Base-by-base conservation (phyloP, 352 stramenopile genomes). In the Pythium dissotocum region DNA sequence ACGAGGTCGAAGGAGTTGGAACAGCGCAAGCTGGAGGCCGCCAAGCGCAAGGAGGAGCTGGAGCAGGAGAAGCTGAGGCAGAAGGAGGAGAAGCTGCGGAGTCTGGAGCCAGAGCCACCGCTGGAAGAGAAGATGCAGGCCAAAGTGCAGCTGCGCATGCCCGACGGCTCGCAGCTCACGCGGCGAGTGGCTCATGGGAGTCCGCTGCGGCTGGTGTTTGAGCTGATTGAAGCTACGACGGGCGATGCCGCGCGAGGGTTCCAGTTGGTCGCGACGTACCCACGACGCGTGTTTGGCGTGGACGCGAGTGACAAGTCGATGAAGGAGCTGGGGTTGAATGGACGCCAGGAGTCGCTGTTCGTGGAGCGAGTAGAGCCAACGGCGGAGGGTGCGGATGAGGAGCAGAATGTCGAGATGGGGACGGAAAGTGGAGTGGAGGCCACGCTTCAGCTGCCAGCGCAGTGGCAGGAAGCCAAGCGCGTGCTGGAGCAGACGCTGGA, bases 341-440 rank as follows among this genome's bases (percentile, higher is more conserved):
- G 77, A 7, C 80, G 77, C 4, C 83, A 92, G 71, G 84, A 90
- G 69, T 63, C 71, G 56, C 68, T 94, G n/a, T 92, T 94, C 65
- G 79, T 92, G 30, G 86, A 81, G 61, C 49, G 42, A 7, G 35
- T 75, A 1, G 32, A 30, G 26, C n/a, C 55, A n/a, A 18, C 46
- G 8, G 54, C 24, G 2, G 35, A 14, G 30, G 9, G 9, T 32
- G 54, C 54, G 30, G 26, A 33, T 1, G 62, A 36, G 9, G 62
- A 36, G 9, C 28, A 36, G 6, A 48, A 66, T n/a, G 44, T 67
- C n/a, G 63, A 86, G 48, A 76, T 66, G 28, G 54, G 73, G 16
- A 33, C 36, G 21, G 28, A n/a, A 16, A 51, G 69, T 52, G 4
- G 9, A 6, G 67, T 61, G 46, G n/a, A 14, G 10, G 30, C 63